Evolutionary conservation across 2,329 filamentous ascomycete species (phyloP), one percentile per base, ranked within the genome.

Genomic region (Xylaria polymorpha): DNA sequence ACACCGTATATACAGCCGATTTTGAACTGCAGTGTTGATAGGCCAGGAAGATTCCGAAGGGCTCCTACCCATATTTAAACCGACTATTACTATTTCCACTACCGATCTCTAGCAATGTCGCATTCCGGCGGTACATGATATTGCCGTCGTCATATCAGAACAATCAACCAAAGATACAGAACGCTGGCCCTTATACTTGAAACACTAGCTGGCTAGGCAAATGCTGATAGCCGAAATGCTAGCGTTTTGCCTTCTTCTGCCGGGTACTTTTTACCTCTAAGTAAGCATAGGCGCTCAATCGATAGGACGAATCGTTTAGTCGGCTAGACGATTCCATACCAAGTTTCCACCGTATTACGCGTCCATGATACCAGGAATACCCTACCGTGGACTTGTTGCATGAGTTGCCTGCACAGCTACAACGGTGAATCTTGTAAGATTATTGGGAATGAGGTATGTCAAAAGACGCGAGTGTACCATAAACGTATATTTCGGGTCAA

Each of bases 171-270:
- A 29, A 55, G 22, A 48, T 48, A 39, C 37, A 59, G n/a, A 58
- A 35, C 15, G 25, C 55, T 58, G 58, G 60, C 56, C 32, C 35
- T 50, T 46, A 43, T 25, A 61, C 41, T 58, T 67, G 68, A 70
- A 61, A 70, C 64, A 58, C 60, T 53, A 18, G 44, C 6, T 43
- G 56, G 32, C 15, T 46, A 50, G 41, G n/a, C 43, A 44, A 56
- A 64, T 57, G 60, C 43, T 44, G 68, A 58, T 64, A 67, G 50
- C 56, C 61, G 64, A 59, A 50, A 56, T 48, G 41, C 35, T 58
- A 44, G 44, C 43, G 51, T 22, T 55, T 39, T 25, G 20, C 18
- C 37, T 55, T 29, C 46, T 37, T 29, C 25, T 29, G n/a, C n/a
- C n/a, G 18, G 37, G n/a, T 32, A 51, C 18, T 29, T 29, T 35